A percentile compares a stretch with the other conserved stretches of the same genome.
phyloP scores from a whole-genome alignment of 2,329 filamentous ascomycete species.

The Aspergillus sp. region DNA sequence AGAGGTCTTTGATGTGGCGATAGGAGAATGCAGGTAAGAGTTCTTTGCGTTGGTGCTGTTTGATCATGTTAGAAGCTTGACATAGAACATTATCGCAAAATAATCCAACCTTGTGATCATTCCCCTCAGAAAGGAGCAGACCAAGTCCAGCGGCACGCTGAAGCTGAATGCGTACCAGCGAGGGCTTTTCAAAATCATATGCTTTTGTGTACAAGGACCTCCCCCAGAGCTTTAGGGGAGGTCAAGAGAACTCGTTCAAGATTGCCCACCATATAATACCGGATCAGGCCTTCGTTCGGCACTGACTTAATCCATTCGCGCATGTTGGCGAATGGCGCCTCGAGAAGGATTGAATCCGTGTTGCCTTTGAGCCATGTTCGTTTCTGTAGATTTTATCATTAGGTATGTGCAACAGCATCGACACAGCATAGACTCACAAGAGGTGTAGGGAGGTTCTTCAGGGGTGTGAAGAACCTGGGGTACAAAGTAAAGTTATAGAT shows the following conservation, averaged over 20 bases:
- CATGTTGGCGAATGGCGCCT: slow-evolving; percentile 36
- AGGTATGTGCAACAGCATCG: not conserved
- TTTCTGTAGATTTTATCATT: slow-evolving; percentile 17
- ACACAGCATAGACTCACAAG: not conserved
- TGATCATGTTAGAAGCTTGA: not conserved
- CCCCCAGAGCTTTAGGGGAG: slow-evolving; percentile 61
- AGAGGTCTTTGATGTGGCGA: slow-evolving; percentile 77
- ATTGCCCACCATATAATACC: slow-evolving; percentile 61
- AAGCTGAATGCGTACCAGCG: slow-evolving; percentile 38
- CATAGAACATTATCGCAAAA: not conserved
- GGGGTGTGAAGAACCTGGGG: not conserved
- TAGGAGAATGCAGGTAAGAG: slow-evolving; percentile 82
- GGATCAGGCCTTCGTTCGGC: slow-evolving; percentile 65
- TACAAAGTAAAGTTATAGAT: not conserved
- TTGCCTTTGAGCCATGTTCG: slow-evolving; percentile 46
- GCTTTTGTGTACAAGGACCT: slow-evolving; percentile 63
- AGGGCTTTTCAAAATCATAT: slow-evolving; percentile 67
- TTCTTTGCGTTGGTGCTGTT: slow-evolving; percentile 61
- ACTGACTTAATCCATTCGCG: slow-evolving; percentile 53
- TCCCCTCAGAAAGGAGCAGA: slow-evolving; percentile 74
- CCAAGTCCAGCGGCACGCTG: slow-evolving; percentile 37
- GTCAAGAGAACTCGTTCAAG: slow-evolving; percentile 59
- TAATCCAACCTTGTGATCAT: slow-evolving; percentile 66
- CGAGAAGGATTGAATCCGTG: slow-evolving; percentile 28
- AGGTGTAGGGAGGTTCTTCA: not conserved